Conservation (phyloP, 2,329 filamentous ascomycete species). For the Kalmusia sp. region DNA sequence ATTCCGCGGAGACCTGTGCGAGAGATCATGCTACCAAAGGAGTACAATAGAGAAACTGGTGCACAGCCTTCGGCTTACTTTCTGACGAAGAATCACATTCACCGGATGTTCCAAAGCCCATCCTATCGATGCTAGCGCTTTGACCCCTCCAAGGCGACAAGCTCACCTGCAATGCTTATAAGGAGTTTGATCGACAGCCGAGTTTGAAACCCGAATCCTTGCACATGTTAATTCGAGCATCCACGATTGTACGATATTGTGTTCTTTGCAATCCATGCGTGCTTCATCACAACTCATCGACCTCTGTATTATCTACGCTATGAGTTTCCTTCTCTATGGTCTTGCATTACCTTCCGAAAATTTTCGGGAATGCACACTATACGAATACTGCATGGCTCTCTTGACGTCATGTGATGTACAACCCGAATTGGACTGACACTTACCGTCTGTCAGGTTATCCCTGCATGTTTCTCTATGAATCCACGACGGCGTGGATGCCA, state of each 20-base stretch:
- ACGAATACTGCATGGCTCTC: neutral
- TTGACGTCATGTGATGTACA: conserved; percentile 1
- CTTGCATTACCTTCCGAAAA: neutral
- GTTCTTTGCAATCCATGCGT: too few species aligned
- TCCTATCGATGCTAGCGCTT: neutral
- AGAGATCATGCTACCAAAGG: too few species aligned
- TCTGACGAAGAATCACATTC: neutral
- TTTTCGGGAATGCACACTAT: neutral
- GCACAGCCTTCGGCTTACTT: neutral
- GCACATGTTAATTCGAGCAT: neutral
- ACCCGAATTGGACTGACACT: neutral
- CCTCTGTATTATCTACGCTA: too few species aligned
- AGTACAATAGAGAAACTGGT: too few species aligned
- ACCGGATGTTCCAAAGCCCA: too few species aligned
- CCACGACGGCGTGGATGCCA: neutral
- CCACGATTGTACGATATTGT: neutral
- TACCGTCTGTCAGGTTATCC: conserved; percentile 1
- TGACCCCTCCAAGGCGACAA: neutral
- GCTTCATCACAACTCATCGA: too few species aligned
- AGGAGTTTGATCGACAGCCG: neutral
- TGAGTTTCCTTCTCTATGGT: too few species aligned
- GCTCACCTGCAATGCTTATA: neutral
- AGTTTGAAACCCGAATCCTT: neutral
- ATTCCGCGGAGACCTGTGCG: neutral
- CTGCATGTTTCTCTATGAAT: neutral